These are phyloP conservation scores for Leavenworthia alabamica DNA, from an alignment of 345 rosid genomes.

Conservation along the genomic window DNA sequence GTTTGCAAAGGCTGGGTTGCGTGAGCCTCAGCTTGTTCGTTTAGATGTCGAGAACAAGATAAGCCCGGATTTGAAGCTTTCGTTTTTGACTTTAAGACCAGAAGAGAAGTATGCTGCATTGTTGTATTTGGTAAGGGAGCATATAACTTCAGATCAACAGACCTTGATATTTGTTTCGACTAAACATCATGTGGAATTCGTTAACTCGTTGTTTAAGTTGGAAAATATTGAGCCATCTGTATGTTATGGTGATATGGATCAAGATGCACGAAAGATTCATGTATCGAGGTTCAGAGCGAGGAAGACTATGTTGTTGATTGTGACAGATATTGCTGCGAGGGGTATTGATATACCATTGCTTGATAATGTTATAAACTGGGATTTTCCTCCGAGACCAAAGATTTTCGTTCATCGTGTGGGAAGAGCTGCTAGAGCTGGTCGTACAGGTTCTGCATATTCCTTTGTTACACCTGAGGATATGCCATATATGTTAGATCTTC, in stretches of 20 bases:
- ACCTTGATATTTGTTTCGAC: conserved; percentile 91
- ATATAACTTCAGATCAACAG: conserved; percentile 66
- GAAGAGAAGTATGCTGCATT: conserved; percentile 88
- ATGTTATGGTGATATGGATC: conserved; percentile 98
- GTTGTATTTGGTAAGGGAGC: conserved; percentile 76
- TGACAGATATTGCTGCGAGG: conserved; percentile 95
- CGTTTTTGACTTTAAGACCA: conserved; percentile 68
- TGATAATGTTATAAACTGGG: conserved; percentile 97
- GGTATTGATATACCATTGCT: conserved; percentile 96
- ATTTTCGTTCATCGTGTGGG: conserved; percentile 96
- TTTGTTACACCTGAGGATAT: conserved; percentile 86
- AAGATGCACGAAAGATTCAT: conserved; percentile 90
- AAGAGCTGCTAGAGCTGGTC: conserved; percentile 92
- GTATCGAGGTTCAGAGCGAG: conserved; percentile 79
- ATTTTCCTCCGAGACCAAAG: conserved; percentile 91
- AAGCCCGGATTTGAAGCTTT: conserved; percentile 43
- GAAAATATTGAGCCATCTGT: conserved; percentile 87
- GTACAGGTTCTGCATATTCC: conserved; percentile 85
- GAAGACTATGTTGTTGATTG: conserved; percentile 82
- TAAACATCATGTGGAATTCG: conserved; percentile 93
- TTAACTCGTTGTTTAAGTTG: conserved; percentile 61
- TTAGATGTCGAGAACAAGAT: conserved; percentile 76
- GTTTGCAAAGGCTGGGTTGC: conserved; percentile 88
- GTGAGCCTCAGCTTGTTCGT: conserved; percentile 90
- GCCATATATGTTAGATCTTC: conserved; percentile 88